These are phyloP conservation scores for Trichoderma pleuroti DNA, from an alignment of 2,329 filamentous ascomycete genomes.

Conservation along the genomic window DNA sequence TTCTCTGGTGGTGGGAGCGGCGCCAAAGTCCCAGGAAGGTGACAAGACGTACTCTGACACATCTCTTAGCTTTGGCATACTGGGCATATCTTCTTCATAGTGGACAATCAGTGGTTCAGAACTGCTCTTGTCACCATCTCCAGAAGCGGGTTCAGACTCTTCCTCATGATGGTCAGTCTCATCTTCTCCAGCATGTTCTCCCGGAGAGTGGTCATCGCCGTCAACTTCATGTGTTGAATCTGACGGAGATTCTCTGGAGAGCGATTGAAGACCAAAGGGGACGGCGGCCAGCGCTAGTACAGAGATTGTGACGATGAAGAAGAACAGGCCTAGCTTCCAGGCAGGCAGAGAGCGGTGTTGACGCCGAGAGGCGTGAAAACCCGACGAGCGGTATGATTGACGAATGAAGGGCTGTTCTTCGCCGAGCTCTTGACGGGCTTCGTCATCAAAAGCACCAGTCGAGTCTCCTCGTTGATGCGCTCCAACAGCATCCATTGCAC, in stretches of 20 bases:
- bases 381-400: neutral
- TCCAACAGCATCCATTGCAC: slow-evolving; percentile 8
- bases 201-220: neutral
- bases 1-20: slow-evolving; percentile 48
- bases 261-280: slow-evolving; percentile 23
- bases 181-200: neutral
- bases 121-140: neutral
- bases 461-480: neutral
- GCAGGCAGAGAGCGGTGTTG: neutral
- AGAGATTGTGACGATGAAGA: slow-evolving; percentile 26
- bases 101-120: slow-evolving; percentile 17
- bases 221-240: neutral
- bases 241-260: neutral
- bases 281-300: slow-evolving; percentile 25
- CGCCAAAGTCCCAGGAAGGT: slow-evolving; percentile 52
- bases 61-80: slow-evolving; percentile 29
- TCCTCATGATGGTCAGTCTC: neutral
- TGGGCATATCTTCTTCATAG: slow-evolving; percentile 26
- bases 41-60: slow-evolving; percentile 55
- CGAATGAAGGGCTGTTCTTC: slow-evolving; percentile 15
- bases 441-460: neutral
- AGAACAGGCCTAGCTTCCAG: slow-evolving; percentile 23
- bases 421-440: neutral
- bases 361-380: neutral
- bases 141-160: neutral